Percentiles rank a stretch among this genome's conserved stretches.
phyloP scores from a whole-genome alignment of 768 basidiomycete genomes.

The Psilocybe cubensis region DNA sequence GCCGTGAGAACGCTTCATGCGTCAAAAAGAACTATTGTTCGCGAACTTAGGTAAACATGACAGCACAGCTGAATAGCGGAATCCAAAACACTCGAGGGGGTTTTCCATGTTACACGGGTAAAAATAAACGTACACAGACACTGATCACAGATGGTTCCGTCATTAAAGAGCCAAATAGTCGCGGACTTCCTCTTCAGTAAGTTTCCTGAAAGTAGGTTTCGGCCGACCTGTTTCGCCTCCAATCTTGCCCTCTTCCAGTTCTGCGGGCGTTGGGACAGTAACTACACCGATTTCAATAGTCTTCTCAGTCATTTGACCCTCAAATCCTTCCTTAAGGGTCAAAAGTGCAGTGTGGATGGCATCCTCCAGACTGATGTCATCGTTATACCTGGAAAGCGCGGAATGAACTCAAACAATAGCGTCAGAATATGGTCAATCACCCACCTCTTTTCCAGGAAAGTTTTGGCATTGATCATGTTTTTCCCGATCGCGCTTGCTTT shows the following conservation, averaged over 20 bases:
- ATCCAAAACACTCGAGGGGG: slow-evolving; percentile 18
- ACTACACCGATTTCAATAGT: slow-evolving; percentile 99
- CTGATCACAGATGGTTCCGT: slow-evolving; percentile 19
- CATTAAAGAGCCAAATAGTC: slow-evolving; percentile 91
- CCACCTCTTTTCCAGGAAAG: slow-evolving; percentile 97
- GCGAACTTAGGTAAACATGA: slow-evolving; percentile 6
- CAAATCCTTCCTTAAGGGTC: slow-evolving; percentile 98
- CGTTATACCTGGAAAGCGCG: slow-evolving; percentile 79
- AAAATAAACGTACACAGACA: slow-evolving; percentile 27
- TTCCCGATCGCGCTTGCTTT: slow-evolving; percentile 99
- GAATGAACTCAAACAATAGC: slow-evolving; percentile 16
- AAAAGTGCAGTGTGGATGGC: slow-evolving; percentile 98
- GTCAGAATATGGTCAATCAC: slow-evolving; percentile 29
- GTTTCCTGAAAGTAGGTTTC: slow-evolving; percentile 91
- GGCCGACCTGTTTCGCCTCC: slow-evolving; percentile 70
- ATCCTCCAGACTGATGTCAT: slow-evolving; percentile 98
- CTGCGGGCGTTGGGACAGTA: slow-evolving; percentile 79
- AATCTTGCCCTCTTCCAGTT: slow-evolving; percentile 72
- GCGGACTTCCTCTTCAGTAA: slow-evolving; percentile 95
- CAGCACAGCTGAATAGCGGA: slow-evolving; percentile 12
- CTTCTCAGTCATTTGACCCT: slow-evolving; percentile 99
- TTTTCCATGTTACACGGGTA: slow-evolving; percentile 15
- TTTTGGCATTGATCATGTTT: slow-evolving; percentile 99
- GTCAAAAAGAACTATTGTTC: slow-evolving; percentile 3
- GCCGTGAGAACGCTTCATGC: slow-evolving; percentile 4